Evolutionary conservation across 805 yeast species (phyloP).

Genomic region (Candida nitratophila): DNA sequence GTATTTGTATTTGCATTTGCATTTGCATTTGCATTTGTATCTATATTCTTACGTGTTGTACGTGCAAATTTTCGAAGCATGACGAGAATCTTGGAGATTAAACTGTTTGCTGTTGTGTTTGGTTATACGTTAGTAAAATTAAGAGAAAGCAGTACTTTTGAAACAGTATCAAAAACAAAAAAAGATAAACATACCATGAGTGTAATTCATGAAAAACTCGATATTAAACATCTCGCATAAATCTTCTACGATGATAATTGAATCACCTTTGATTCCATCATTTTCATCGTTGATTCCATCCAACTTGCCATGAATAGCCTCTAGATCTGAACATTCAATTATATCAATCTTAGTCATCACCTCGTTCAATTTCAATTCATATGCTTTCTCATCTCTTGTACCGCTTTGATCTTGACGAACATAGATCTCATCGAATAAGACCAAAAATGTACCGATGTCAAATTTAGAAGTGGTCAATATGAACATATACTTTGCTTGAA

Average conservation of each 20-base stretch:
- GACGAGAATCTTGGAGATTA: neutral
- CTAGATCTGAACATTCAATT: slow-evolving; percentile 10
- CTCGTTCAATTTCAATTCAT: neutral
- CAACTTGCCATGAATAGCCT: slow-evolving; percentile 2
- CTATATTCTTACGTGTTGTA: neutral
- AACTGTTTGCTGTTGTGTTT: neutral
- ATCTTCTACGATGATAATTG: slow-evolving; percentile 20
- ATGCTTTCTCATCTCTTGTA: neutral
- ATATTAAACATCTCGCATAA: slow-evolving; percentile 19
- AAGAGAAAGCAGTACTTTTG: too few relatives aligned
- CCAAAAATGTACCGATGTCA: neutral
- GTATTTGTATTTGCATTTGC: too few relatives aligned
- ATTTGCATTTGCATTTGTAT: too few relatives aligned
- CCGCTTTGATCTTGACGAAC: too few relatives aligned
- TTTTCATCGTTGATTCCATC: neutral
- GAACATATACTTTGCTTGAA: neutral
- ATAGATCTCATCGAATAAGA: too few relatives aligned
- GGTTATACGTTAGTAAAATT: too few relatives aligned
- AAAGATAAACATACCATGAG: slow-evolving; percentile 14
- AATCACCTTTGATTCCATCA: slow-evolving; percentile 1
- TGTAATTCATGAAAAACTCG: slow-evolving; percentile 15
- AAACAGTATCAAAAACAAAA: too few relatives aligned
- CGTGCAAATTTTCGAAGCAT: slow-evolving; percentile 18
- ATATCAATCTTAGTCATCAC: slow-evolving; percentile 6
- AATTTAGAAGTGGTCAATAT: neutral